Percentiles rank a stretch among this genome's conserved stretches.
These are phyloP conservation scores for Rhodotorula diobovata DNA, from an alignment of 768 basidiomycete genomes.

Conservation along the genomic window DNA sequence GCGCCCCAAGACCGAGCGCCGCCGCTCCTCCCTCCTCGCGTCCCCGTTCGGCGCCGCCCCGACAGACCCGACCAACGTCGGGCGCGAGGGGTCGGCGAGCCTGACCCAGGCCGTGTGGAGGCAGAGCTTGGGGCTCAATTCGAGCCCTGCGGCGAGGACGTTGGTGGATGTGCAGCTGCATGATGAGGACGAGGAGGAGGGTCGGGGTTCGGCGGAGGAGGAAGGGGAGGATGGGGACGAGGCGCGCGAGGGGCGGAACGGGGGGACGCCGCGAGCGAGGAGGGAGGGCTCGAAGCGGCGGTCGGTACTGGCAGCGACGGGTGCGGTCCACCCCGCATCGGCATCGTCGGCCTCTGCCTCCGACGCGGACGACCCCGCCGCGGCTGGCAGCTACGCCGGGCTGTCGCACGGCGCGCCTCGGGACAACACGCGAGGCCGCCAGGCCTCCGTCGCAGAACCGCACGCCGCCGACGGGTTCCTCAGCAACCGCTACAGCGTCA, in stretches of 20 bases:
- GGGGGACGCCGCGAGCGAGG: too few relatives aligned
- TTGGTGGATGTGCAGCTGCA: neutral
- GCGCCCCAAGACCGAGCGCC: neutral
- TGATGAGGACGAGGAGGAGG: neutral
- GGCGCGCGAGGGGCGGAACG: neutral
- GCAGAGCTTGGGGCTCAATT: conserved; percentile 13
- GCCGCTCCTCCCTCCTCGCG: neutral
- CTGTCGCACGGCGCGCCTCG: neutral
- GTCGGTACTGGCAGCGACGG: neutral
- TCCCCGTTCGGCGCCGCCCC: too few relatives aligned
- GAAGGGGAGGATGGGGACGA: neutral
- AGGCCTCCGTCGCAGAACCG: neutral
- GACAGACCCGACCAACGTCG: conserved; percentile 9
- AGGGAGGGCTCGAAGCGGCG: neutral
- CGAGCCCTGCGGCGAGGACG: neutral
- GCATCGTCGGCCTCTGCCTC: too few relatives aligned
- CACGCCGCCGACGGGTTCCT: conserved; percentile 22
- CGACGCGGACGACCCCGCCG: neutral
- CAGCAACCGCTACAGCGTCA: conserved; percentile 4
- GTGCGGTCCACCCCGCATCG: neutral
- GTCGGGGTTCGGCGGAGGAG: neutral
- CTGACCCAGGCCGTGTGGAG: conserved; percentile 30
- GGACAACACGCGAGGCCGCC: neutral
- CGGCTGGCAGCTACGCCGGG: neutral
- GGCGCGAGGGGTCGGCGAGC: conserved; percentile 2